Conservation (phyloP, 2,329 filamentous ascomycete species). For the Nigrospora oryzae region DNA sequence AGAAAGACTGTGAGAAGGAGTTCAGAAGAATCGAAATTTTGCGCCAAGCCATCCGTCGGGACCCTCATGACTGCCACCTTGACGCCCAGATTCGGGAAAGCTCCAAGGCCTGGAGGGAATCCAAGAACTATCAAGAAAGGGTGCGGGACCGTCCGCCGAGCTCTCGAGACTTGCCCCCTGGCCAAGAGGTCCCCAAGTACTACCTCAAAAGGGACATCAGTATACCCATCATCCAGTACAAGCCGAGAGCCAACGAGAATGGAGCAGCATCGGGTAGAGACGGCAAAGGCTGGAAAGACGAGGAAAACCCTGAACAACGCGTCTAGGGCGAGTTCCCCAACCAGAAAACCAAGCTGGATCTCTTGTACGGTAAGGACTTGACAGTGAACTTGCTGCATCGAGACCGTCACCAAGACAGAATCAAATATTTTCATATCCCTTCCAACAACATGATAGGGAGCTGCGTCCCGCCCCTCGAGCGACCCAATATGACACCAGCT, state of each 20-base stretch:
- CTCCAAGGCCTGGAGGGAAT: background rate
- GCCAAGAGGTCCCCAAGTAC: slow-evolving; percentile 4
- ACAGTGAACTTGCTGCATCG: slow-evolving; percentile 2
- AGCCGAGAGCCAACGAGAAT: background rate
- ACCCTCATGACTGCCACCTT: slow-evolving; percentile 9
- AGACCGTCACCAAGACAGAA: background rate
- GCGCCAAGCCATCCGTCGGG: slow-evolving; percentile 5
- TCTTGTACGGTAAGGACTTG: slow-evolving; percentile 2
- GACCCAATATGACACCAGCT: slow-evolving; percentile 2
- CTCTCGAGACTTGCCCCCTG: no score
- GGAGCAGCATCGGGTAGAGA: background rate
- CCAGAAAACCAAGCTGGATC: slow-evolving; percentile 10
- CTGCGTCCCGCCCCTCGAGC: background rate
- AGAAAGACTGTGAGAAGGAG: slow-evolving; percentile 7
- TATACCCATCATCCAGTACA: slow-evolving; percentile 12
- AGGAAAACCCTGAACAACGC: background rate
- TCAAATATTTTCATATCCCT: slow-evolving; percentile 21
- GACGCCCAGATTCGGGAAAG: slow-evolving; percentile 5
- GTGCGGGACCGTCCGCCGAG: no score
- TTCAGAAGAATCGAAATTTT: slow-evolving; percentile 11
- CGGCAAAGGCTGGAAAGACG: background rate
- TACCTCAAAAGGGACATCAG: slow-evolving; percentile 10
- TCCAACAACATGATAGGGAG: slow-evolving; percentile 23
- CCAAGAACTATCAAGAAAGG: background rate
- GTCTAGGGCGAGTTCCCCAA: slow-evolving; percentile 13